Percentiles rank a stretch among this genome's conserved stretches.
Conservation (phyloP, 805 yeast species). For the Candida insectorum region DNA sequence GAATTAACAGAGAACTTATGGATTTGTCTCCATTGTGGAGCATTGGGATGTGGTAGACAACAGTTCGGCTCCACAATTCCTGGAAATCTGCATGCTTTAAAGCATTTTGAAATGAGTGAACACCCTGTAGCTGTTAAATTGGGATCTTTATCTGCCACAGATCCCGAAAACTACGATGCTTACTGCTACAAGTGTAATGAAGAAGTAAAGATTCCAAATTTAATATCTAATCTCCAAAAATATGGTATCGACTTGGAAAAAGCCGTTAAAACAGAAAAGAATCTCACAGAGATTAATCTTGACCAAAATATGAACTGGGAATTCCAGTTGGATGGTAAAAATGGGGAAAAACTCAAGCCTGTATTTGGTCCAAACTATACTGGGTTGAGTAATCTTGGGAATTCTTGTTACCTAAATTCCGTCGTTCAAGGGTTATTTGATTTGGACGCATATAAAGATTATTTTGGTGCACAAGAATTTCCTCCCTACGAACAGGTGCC, state of each 20-base stretch:
- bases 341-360: conserved; percentile 63
- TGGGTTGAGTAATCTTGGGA: conserved; percentile 88
- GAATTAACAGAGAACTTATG: conserved; percentile 76
- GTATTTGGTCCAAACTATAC: conserved; percentile 75
- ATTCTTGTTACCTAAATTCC: conserved; percentile 86
- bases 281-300: conserved; percentile 81
- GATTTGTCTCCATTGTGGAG: conserved; percentile 90
- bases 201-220: conserved; percentile 72
- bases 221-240: conserved; percentile 44
- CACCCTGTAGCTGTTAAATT: conserved; percentile 88
- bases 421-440: conserved; percentile 70
- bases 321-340: conserved; percentile 69
- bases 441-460: conserved; percentile 32
- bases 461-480: conserved; percentile 33
- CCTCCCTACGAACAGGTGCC: conserved; percentile 18
- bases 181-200: conserved; percentile 89
- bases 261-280: conserved; percentile 76
- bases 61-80: conserved; percentile 86
- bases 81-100: conserved; percentile 90
- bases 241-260: conserved; percentile 64
- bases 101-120: conserved; percentile 54
- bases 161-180: conserved; percentile 61
- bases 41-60: conserved; percentile 90
- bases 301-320: conserved; percentile 95
- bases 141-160: conserved; percentile 78